phyloP scores from a whole-genome alignment of 2,329 filamentous ascomycete genomes.

The Ceratocystiopsis sp. region DNA sequence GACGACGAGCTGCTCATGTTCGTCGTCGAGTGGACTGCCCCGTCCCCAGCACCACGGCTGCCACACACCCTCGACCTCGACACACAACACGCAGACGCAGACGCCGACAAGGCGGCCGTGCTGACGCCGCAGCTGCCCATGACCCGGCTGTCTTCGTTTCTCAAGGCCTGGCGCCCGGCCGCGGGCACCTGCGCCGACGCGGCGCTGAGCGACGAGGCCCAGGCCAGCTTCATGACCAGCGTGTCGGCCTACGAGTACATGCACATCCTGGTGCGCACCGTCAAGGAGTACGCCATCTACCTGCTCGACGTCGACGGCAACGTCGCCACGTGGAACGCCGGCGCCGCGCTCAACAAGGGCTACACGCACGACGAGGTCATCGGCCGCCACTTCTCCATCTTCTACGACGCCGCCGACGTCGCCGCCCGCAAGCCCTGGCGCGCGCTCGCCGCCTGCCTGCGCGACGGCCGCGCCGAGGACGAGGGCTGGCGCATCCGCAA shows the following conservation, averaged over 20 bases:
- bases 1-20: constrained; percentile 15
- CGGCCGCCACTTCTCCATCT: constrained; percentile 39
- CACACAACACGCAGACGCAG: no score
- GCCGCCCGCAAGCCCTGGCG: constrained; percentile 29
- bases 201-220: no score
- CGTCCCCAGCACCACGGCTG: neutral
- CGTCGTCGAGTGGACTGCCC: constrained; percentile 15
- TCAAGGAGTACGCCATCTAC: constrained; percentile 47
- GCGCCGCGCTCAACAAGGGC: constrained; percentile 37
- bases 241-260: constrained; percentile 15
- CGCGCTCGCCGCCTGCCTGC: constrained; percentile 33
- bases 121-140: no score
- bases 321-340: constrained; percentile 40
- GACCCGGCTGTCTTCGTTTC: no score
- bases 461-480: constrained; percentile 38
- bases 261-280: constrained; percentile 38
- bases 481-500: constrained; percentile 43
- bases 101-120: no score
- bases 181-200: no score
- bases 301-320: constrained; percentile 38
- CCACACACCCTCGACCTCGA: no score
- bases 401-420: constrained; percentile 36
- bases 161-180: no score
- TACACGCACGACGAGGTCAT: constrained; percentile 37
- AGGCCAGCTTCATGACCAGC: neutral